A percentile compares a stretch with the other conserved stretches of the same genome.
Conservation (phyloP, 2,329 filamentous ascomycete genomes). For the Neonectria magnoliae region DNA sequence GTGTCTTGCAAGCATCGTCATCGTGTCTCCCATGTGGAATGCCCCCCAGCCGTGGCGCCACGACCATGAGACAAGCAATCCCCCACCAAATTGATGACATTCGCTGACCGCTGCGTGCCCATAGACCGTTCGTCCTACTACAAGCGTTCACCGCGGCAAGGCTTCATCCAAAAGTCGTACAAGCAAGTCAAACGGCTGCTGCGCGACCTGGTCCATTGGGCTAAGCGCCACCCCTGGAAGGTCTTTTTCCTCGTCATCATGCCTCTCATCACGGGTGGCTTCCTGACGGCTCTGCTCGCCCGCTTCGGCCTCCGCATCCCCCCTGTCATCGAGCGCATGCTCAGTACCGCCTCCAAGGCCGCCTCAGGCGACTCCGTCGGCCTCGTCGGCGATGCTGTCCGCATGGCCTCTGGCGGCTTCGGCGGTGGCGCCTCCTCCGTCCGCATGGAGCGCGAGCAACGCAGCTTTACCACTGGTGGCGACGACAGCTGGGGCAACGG, state of each 20-base stretch:
- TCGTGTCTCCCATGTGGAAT: neutral
- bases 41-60: neutral
- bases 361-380: slow-evolving; percentile 59
- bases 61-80: slow-evolving; percentile 4
- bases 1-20: neutral
- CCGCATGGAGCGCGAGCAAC: slow-evolving; percentile 46
- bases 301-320: slow-evolving; percentile 85
- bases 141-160: slow-evolving; percentile 82
- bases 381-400: slow-evolving; percentile 64
- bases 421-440: slow-evolving; percentile 37
- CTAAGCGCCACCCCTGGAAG: slow-evolving; percentile 84
- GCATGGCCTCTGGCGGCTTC: slow-evolving; percentile 58
- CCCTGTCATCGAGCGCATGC: slow-evolving; percentile 66
- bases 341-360: slow-evolving; percentile 63
- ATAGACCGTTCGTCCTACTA: slow-evolving; percentile 71
- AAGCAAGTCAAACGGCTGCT: slow-evolving; percentile 81
- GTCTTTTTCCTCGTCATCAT: slow-evolving; percentile 88
- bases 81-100: neutral
- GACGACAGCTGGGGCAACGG: slow-evolving; percentile 47
- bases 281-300: slow-evolving; percentile 78
- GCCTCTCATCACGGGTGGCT: slow-evolving; percentile 86
- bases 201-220: slow-evolving; percentile 83
- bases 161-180: slow-evolving; percentile 79
- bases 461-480: slow-evolving; percentile 48
- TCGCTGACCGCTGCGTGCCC: slow-evolving; percentile 10